Evolutionary conservation across 495 filamentous ascomycete genomes (phyloP).

Genomic region (Podospora tetraspora): DNA sequence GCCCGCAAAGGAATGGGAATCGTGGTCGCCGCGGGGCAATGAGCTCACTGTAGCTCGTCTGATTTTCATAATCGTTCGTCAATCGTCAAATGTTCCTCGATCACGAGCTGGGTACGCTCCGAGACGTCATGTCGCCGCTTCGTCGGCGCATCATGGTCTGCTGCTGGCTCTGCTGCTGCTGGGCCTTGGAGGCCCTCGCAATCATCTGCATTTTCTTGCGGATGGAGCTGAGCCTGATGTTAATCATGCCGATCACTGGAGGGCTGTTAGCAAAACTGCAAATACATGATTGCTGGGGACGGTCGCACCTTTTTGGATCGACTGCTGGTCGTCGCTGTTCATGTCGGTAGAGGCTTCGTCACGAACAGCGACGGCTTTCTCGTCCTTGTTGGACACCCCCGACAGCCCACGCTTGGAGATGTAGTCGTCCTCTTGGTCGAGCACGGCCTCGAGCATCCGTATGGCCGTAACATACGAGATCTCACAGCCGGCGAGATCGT

Average conservation of each 20-base stretch:
- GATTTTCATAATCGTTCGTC: slow-evolving; percentile 17
- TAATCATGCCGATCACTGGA: slow-evolving; percentile 46
- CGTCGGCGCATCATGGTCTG: slow-evolving; percentile 33
- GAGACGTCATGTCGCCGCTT: slow-evolving; percentile 42
- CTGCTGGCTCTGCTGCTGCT: slow-evolving; percentile 28
- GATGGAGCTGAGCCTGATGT: slow-evolving; percentile 32
- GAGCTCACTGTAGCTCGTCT: slow-evolving; percentile 15
- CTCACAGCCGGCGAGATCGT: slow-evolving; percentile 84
- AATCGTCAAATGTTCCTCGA: slow-evolving; percentile 17
- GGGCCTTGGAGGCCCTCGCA: slow-evolving; percentile 36
- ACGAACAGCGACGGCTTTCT: slow-evolving; percentile 33
- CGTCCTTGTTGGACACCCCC: slow-evolving; percentile 35
- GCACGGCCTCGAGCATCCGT: slow-evolving; percentile 85
- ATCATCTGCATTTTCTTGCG: slow-evolving; percentile 44
- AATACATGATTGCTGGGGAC: background rate
- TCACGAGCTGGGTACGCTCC: slow-evolving; percentile 39
- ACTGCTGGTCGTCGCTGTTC: slow-evolving; percentile 65
- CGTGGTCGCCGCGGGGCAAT: slow-evolving; percentile 19
- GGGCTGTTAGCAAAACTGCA: background rate
- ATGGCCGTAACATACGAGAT: slow-evolving; percentile 90
- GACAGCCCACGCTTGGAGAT: slow-evolving; percentile 38
- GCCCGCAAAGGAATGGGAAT: slow-evolving; percentile 1
- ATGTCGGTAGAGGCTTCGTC: slow-evolving; percentile 54
- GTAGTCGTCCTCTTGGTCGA: slow-evolving; percentile 79
- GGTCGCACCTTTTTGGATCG: slow-evolving; percentile 59